Conservation (phyloP, 2,329 filamentous ascomycete species). For the Botrytis fragariae region DNA sequence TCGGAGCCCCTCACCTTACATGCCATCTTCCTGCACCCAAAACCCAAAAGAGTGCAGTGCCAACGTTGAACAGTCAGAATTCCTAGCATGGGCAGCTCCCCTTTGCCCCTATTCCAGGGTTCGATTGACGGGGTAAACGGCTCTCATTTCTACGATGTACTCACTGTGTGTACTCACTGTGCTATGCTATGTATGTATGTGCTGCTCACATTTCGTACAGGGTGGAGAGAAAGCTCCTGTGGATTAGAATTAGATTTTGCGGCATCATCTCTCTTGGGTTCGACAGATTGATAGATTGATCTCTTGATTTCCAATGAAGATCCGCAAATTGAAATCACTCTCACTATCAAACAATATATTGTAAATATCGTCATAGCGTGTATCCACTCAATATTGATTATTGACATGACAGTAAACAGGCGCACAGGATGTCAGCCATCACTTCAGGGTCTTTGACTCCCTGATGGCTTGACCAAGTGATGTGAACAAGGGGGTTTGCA, state of each 20-base stretch:
- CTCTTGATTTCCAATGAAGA: not conserved
- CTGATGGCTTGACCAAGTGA: not conserved
- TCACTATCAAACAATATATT: constrained; percentile 1
- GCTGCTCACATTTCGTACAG: not conserved
- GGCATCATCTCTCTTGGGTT: not conserved
- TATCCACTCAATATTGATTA: not conserved
- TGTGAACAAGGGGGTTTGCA: constrained; percentile 8
- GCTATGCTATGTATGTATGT: not conserved
- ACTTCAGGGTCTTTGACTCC: not conserved
- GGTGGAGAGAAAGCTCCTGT: not conserved
- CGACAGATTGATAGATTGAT: not conserved
- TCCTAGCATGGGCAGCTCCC: not conserved
- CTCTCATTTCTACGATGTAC: not conserved
- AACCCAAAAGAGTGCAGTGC: constrained; percentile 6
- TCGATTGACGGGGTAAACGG: not conserved
- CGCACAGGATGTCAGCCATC: not conserved
- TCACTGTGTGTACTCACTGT: not conserved
- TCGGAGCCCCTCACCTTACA: constrained; percentile 1
- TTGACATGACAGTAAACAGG: constrained; percentile 6
- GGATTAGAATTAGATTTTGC: not conserved
- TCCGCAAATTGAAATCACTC: constrained; percentile 5
- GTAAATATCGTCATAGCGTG: constrained; percentile 11
- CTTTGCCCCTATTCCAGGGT: constrained; percentile 9
- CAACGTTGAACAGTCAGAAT: not conserved
- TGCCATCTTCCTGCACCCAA: constrained; percentile 3